phyloP scores from a whole-genome alignment of 768 basidiomycete species.

The Fomitopsis pulvina region DNA sequence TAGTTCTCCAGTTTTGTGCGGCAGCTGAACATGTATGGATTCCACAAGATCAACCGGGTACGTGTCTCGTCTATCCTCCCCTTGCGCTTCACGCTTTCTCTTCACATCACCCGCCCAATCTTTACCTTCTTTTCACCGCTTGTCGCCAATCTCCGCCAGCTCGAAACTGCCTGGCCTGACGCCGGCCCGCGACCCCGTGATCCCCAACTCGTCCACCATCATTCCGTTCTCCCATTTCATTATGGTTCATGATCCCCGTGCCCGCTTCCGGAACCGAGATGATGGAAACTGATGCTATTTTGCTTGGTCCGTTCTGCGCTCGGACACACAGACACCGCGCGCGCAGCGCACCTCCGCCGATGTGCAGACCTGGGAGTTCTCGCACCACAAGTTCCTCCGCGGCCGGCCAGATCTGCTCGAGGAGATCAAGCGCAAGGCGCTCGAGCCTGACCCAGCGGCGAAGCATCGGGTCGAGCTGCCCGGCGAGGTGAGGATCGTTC shows the following conservation, averaged over 20 bases:
- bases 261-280: background rate
- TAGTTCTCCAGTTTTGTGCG: constrained; percentile 93
- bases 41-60: constrained; percentile 89
- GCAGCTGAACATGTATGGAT: constrained; percentile 95
- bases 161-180: background rate
- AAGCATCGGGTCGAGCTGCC: constrained; percentile 75
- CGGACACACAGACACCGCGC: constrained; percentile 56
- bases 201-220: background rate
- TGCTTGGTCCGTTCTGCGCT: background rate
- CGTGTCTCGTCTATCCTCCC: constrained; percentile 18
- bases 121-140: too few relatives aligned
- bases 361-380: constrained; percentile 86
- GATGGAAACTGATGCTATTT: background rate
- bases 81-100: background rate
- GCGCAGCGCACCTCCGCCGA: constrained; percentile 76
- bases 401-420: constrained; percentile 76
- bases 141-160: too few relatives aligned
- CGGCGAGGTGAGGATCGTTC: constrained; percentile 39
- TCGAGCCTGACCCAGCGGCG: constrained; percentile 69
- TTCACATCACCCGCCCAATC: too few relatives aligned
- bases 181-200: constrained; percentile 1
- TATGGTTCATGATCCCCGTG: background rate
- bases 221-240: background rate
- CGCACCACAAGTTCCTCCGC: constrained; percentile 79
- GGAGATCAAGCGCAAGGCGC: constrained; percentile 80